phyloP scores from a whole-genome alignment of 1,284 basidiomycete genomes.

The Naganishia sp. region DNA sequence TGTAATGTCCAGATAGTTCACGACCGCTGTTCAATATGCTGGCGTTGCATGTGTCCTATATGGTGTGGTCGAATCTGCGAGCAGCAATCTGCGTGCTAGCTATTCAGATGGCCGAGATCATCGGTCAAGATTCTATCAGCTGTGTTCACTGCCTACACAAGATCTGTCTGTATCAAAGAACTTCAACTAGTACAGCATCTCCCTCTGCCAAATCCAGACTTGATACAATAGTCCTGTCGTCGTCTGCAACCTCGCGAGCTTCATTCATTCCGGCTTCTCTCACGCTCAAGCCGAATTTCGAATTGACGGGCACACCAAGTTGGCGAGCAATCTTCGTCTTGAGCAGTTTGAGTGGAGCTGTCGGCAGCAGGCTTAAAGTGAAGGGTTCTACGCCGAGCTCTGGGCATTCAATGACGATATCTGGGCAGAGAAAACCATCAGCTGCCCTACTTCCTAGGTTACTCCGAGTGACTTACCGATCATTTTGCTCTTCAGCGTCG shows the following conservation, averaged over 20 bases:
- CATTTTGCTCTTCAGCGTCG: constrained; percentile 29
- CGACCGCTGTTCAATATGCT: neutral
- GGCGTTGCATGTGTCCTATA: too few species aligned
- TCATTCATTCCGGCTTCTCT: neutral
- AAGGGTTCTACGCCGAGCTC: constrained; percentile 7
- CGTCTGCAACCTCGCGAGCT: neutral
- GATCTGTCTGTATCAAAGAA: neutral
- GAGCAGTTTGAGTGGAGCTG: constrained; percentile 25
- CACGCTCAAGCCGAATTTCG: constrained; percentile 11
- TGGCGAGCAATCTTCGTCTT: constrained; percentile 25
- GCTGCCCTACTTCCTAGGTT: neutral
- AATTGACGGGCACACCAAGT: constrained; percentile 19
- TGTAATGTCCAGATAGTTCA: neutral
- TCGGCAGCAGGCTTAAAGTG: constrained; percentile 18
- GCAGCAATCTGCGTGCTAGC: too few species aligned
- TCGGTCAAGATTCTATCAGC: too few species aligned
- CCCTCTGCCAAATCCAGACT: constrained; percentile 9
- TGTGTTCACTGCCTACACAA: too few species aligned
- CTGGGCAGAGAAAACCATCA: neutral
- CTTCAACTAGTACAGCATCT: constrained; percentile 6
- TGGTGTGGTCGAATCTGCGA: too few species aligned
- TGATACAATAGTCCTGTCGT: constrained; percentile 10
- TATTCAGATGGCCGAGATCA: too few species aligned
- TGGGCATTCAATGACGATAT: constrained; percentile 9
- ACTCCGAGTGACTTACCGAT: constrained; percentile 2